These are phyloP conservation scores for Colletotrichum lindemuthianum DNA, from an alignment of 2,329 filamentous ascomycete species.

Conservation along the genomic window DNA sequence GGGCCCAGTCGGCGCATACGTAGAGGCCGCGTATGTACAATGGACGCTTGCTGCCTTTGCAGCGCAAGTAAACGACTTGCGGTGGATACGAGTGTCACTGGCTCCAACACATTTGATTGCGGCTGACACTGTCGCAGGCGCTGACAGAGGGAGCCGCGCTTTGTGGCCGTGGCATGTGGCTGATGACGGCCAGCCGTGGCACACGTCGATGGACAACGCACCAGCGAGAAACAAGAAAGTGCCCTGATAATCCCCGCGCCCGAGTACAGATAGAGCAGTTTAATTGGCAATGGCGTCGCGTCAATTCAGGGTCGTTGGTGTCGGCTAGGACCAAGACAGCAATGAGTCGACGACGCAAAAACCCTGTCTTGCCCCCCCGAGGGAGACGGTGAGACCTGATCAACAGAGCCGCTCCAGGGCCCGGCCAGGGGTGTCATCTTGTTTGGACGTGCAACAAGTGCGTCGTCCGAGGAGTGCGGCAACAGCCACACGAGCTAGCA, in stretches of 20 bases:
- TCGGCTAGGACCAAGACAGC: conserved; percentile 11
- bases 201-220: conserved; percentile 19
- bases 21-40: conserved; percentile 6
- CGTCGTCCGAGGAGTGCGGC: not conserved
- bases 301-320: conserved; percentile 14
- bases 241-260: conserved; percentile 25
- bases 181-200: conserved; percentile 26
- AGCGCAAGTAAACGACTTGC: not conserved
- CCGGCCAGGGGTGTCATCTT: conserved; percentile 22
- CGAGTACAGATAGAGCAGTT: conserved; percentile 11
- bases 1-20: conserved; percentile 2
- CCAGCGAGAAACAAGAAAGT: conserved; percentile 29
- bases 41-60: not conserved
- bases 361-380: conserved; percentile 20
- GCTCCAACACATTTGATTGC: not conserved
- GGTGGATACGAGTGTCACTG: not conserved
- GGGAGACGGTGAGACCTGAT: conserved; percentile 34
- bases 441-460: conserved; percentile 15
- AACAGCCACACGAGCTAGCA: conserved; percentile 16
- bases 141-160: not conserved
- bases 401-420: conserved; percentile 32
- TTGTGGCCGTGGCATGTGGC: conserved; percentile 32
- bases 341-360: conserved; percentile 19
- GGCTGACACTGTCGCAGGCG: conserved; percentile 3
- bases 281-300: conserved; percentile 18